These are phyloP conservation scores for Fragilaria crotonensis DNA, from an alignment of 108 stramenopile species.

Conservation along the genomic window DNA sequence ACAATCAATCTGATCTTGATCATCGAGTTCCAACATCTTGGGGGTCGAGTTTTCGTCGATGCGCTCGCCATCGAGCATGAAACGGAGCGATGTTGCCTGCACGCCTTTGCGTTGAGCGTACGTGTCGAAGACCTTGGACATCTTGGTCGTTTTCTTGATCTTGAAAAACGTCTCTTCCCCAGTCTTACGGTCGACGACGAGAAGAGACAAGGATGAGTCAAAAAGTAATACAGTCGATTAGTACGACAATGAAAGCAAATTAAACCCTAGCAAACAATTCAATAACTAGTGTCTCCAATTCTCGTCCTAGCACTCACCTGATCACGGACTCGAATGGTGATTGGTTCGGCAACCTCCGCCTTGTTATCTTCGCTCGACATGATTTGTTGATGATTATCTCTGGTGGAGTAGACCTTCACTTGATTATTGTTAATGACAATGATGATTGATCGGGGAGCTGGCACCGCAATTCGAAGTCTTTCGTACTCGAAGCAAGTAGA, in stretches of 20 bases:
- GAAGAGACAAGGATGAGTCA: conserved; percentile 11
- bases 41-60: conserved; percentile 77
- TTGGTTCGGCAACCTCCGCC: conserved; percentile 38
- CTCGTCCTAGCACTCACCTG: conserved; percentile 46
- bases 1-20: conserved; percentile 95
- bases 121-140: conserved; percentile 88
- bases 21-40: conserved; percentile 86
- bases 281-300: background rate
- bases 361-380: too few species aligned
- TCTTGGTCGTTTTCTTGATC: conserved; percentile 94
- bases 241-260: too few species aligned
- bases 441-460: too few species aligned
- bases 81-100: conserved; percentile 63
- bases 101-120: conserved; percentile 90
- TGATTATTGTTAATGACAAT: too few species aligned
- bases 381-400: too few species aligned
- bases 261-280: too few species aligned
- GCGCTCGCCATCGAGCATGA: conserved; percentile 92
- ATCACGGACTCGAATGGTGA: conserved; percentile 81
- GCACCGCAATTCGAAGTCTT: too few species aligned
- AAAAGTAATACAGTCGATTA: conserved; percentile 9
- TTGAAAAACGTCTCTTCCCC: conserved; percentile 96
- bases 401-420: too few species aligned
- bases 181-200: too few species aligned
- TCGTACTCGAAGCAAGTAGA: too few species aligned